Percentiles rank a stretch among this genome's conserved stretches.
Conservation (phyloP, 305 asterid genomes). For the Fraxinus latifolia region DNA sequence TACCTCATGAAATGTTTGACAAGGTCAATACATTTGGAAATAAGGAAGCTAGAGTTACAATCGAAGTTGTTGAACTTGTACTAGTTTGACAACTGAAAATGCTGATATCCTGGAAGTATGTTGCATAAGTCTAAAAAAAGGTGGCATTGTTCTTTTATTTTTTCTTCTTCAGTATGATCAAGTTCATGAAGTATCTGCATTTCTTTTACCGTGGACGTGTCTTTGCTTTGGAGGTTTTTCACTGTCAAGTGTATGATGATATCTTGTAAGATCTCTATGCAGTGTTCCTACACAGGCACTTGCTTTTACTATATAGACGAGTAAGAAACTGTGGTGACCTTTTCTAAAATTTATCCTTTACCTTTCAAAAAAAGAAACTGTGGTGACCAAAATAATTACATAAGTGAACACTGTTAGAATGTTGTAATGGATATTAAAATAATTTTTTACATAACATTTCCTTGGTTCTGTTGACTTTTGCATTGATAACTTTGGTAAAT, state of each 20-base stretch:
- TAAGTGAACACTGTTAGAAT: neutral
- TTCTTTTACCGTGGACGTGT: neutral
- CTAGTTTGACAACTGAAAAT: neutral
- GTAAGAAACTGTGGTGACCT: neutral
- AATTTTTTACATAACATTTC: neutral
- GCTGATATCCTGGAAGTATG: neutral
- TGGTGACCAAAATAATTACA: neutral
- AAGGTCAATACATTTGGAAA: neutral
- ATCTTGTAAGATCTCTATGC: neutral
- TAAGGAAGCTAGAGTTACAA: neutral
- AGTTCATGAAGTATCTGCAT: neutral
- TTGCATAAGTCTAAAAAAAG: neutral
- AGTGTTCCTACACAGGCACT: neutral
- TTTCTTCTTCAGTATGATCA: neutral
- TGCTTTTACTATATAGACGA: neutral
- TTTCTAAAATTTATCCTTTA: no score
- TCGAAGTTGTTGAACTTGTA: neutral
- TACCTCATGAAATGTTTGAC: neutral
- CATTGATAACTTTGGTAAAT: neutral
- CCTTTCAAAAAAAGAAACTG: neutral
- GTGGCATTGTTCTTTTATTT: neutral
- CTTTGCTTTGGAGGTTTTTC: neutral
- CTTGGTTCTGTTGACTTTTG: neutral
- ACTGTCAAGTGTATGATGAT: neutral
- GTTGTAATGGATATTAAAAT: neutral